Evolutionary conservation across 1,284 basidiomycete genomes (phyloP).

Genomic region (Sphagnurus paluster): DNA sequence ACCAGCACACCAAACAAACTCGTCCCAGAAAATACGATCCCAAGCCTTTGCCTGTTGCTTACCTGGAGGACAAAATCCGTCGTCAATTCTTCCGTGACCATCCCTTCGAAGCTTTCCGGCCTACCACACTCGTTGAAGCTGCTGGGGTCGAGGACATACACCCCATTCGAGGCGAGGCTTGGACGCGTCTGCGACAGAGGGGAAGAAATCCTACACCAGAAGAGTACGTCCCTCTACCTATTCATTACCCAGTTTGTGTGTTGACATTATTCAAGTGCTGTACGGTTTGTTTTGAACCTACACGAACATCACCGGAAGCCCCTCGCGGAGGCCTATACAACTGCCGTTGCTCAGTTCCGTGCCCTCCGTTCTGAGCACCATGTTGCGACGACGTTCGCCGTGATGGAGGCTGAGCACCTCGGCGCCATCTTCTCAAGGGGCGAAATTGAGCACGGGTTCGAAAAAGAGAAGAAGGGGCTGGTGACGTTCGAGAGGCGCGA

Average conservation of each 20-base stretch:
- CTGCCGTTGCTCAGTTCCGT: constrained; percentile 84
- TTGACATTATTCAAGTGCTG: constrained; percentile 52
- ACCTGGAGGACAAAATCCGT: constrained; percentile 85
- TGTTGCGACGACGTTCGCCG: constrained; percentile 74
- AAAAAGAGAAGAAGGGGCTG: constrained; percentile 62
- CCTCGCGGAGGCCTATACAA: constrained; percentile 80
- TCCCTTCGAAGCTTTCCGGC: constrained; percentile 92
- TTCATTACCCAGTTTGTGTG: not conserved
- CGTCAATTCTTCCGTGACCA: constrained; percentile 95
- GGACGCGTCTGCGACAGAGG: constrained; percentile 79
- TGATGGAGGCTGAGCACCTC: constrained; percentile 77
- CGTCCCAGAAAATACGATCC: constrained; percentile 35
- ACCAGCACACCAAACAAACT: constrained; percentile 32
- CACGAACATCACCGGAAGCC: constrained; percentile 66
- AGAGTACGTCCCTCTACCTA: constrained; percentile 64
- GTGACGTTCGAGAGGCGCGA: constrained; percentile 57
- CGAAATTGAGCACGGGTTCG: constrained; percentile 61
- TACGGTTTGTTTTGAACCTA: constrained; percentile 81
- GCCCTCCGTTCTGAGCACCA: constrained; percentile 84
- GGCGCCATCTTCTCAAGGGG: constrained; percentile 71
- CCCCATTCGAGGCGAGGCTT: constrained; percentile 58
- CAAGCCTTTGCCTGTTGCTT: constrained; percentile 69
- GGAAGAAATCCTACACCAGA: constrained; percentile 84
- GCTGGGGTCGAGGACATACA: constrained; percentile 56
- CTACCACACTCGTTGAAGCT: constrained; percentile 77